Percentiles rank a stretch among this genome's conserved stretches.
Evolutionary conservation across 2,329 filamentous ascomycete genomes (phyloP).

Genomic region (Whalleya microplaca): DNA sequence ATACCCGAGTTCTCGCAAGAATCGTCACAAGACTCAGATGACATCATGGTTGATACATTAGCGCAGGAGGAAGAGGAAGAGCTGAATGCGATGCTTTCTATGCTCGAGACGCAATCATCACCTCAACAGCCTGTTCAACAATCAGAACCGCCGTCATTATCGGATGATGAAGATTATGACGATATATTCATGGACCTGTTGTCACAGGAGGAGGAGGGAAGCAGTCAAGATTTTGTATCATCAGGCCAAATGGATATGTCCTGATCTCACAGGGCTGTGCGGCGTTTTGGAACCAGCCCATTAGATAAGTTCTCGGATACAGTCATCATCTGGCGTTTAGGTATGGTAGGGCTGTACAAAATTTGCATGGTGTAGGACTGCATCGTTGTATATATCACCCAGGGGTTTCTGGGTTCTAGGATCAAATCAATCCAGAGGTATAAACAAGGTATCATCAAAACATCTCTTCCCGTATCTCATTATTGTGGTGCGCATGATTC

Average conservation of each 20-base stretch:
- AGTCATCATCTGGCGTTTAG: constrained; percentile 26
- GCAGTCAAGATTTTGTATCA: constrained; percentile 29
- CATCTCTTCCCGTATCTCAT: constrained; percentile 27
- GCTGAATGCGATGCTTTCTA: constrained; percentile 59
- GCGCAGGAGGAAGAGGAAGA: constrained; percentile 58
- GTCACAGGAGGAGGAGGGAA: constrained; percentile 43
- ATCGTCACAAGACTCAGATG: constrained; percentile 41
- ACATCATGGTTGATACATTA: constrained; percentile 58
- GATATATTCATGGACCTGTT: constrained; percentile 68
- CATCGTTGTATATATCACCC: constrained; percentile 27
- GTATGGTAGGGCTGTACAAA: constrained; percentile 27
- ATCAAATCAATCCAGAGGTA: constrained; percentile 24
- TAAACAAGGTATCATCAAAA: constrained; percentile 24
- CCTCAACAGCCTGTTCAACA: constrained; percentile 18
- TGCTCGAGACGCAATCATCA: constrained; percentile 42
- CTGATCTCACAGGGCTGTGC: constrained; percentile 29
- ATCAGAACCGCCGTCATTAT: constrained; percentile 40
- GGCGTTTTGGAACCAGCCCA: constrained; percentile 14
- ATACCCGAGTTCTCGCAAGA: constrained; percentile 43
- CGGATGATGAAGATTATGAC: constrained; percentile 65
- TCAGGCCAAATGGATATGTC: constrained; percentile 54
- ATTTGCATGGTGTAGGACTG: constrained; percentile 17
- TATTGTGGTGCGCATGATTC: constrained; percentile 67
- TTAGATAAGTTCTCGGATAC: constrained; percentile 17
- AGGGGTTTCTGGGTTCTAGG: constrained; percentile 17